phyloP scores from a whole-genome alignment of 2,329 filamentous ascomycete species.

The Fusarium oxysporum region DNA sequence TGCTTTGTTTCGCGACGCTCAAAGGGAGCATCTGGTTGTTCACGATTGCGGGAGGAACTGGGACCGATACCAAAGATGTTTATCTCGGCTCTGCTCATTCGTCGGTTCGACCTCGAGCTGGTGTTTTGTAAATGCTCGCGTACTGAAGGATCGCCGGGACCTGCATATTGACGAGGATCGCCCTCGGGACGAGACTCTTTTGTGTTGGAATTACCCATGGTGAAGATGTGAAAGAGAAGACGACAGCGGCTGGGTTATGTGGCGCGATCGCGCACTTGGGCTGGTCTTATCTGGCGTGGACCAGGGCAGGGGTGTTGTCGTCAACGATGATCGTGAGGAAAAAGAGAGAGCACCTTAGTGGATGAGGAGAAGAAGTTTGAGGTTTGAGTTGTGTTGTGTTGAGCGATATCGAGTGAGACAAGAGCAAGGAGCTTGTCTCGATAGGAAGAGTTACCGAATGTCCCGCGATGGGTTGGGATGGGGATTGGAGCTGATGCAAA shows the following conservation, averaged over 20 bases:
- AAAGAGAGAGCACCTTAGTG: not conserved
- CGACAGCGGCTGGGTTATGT: slow-evolving; percentile 13
- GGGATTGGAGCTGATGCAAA: not conserved
- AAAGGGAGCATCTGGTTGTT: slow-evolving; percentile 58
- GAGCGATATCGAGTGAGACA: slow-evolving; percentile 18
- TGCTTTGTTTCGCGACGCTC: slow-evolving; percentile 87
- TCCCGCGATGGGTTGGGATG: slow-evolving; percentile 31
- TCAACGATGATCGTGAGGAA: not conserved
- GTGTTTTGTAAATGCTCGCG: slow-evolving; percentile 38
- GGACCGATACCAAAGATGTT: slow-evolving; percentile 58
- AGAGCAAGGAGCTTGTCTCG: slow-evolving; percentile 29
- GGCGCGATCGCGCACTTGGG: slow-evolving; percentile 35
- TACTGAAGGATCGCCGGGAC: slow-evolving; percentile 40
- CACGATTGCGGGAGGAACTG: slow-evolving; percentile 53
- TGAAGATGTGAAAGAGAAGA: slow-evolving; percentile 15
- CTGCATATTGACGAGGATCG: slow-evolving; percentile 37
- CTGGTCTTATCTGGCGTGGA: slow-evolving; percentile 18
- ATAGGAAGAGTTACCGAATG: slow-evolving; percentile 34
- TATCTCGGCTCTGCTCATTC: slow-evolving; percentile 59
- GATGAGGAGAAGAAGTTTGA: not conserved
- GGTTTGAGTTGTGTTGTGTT: not conserved
- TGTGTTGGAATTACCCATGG: slow-evolving; percentile 56
- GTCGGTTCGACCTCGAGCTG: slow-evolving; percentile 41
- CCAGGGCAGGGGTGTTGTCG: slow-evolving; percentile 9
- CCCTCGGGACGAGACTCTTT: slow-evolving; percentile 54